Evolutionary conservation across 495 filamentous ascomycete species (phyloP), one percentile per base, ranked within the genome.

Genomic region (Neurospora sp.): DNA sequence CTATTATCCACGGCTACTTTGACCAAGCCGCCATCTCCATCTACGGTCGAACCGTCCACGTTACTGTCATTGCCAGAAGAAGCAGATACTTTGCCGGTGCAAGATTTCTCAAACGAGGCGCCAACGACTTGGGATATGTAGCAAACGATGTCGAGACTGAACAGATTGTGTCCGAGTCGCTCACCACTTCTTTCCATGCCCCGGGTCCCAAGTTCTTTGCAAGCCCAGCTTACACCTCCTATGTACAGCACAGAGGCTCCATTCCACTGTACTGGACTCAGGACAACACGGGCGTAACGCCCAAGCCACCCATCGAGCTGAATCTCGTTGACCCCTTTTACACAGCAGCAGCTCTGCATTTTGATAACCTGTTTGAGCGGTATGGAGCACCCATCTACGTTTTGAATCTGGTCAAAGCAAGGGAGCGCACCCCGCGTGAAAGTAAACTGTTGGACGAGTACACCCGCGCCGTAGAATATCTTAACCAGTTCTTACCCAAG

Each of bases 121-220:
- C 94, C 54, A 99, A 99, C 77, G 96, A 99, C 81, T 77, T 97
- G 72, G 96, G 96, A 27, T 97, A 97, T 81, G 96, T 99, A 70
- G 96, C 96, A 44, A 99, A 99, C 78, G 96, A 99, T 81, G 96
- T 99, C n/a, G 96, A 99, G 82, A 98, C 96, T 6, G 96, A 99
- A 82, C 96, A 99, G 80, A 98, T 99, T 75, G 94, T 98, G 11
- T 94, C 94, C 14, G 96, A 99, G 79, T 90, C 93, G 78, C 83
- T 93, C 40, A 97, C 94, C 3, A 98, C 96, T 3, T 97, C 96
- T 0, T 98, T 99, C 78, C 96, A 99, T 84, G 92, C 92, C 4
- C 92, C 96, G 6, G 94, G 93, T 7, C 93, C 94, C 31, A 89
- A 88, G 72, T 88, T 97, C 39, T 96, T 93, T 82, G 87, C 93